Conservation (phyloP, 257 asterid genomes). For the Nicotiana obtusifolia region DNA sequence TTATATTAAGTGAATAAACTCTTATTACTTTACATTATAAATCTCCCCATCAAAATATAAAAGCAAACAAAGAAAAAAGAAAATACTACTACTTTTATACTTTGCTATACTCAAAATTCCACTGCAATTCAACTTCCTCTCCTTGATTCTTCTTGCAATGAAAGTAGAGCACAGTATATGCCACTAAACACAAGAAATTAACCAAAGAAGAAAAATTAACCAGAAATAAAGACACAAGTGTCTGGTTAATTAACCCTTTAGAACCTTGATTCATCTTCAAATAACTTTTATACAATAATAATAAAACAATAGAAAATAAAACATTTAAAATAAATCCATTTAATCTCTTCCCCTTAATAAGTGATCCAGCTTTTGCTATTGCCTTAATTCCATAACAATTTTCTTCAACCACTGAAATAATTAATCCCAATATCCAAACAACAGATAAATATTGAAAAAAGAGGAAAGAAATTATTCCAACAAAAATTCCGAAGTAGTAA, state of each 20-base stretch:
- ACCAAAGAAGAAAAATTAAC: slow-evolving; percentile 17
- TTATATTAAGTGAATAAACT: too few relatives aligned
- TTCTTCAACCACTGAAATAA: slow-evolving; percentile 46
- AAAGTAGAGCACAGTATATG: slow-evolving; percentile 38
- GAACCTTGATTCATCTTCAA: neutral
- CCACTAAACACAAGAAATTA: slow-evolving; percentile 24
- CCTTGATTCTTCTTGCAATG: slow-evolving; percentile 44
- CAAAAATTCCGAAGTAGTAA: neutral
- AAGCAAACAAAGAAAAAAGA: neutral
- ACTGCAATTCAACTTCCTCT: slow-evolving; percentile 36
- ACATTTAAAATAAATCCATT: slow-evolving; percentile 37
- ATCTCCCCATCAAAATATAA: neutral
- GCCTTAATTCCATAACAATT: slow-evolving; percentile 34
- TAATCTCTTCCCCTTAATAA: slow-evolving; percentile 39
- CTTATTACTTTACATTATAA: too few relatives aligned
- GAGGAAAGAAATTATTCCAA: slow-evolving; percentile 6
- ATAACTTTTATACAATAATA: slow-evolving; percentile 12
- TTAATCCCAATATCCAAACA: slow-evolving; percentile 16
- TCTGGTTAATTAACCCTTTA: neutral
- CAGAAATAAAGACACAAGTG: neutral
- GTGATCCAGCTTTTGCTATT: slow-evolving; percentile 25
- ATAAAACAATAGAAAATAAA: slow-evolving; percentile 1
- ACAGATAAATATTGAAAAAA: slow-evolving; percentile 19
- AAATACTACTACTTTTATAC: neutral
- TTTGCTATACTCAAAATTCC: slow-evolving; percentile 18